Base-by-base conservation (phyloP, 1,139 yeast genomes). In the Scheffersomyces segobiensis region DNA sequence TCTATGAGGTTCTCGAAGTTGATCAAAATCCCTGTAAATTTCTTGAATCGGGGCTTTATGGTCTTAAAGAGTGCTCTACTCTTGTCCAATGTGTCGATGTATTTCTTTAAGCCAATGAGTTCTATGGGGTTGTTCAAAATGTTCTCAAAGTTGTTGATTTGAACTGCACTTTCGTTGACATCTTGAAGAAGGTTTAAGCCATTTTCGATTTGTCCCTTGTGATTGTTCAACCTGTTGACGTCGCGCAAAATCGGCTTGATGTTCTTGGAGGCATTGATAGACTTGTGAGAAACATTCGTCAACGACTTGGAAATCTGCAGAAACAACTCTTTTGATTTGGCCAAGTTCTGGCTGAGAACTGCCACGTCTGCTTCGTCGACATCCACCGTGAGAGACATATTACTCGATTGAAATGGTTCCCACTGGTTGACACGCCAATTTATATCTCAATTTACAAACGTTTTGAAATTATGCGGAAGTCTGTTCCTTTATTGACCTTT, bases 291-390 rank as follows among this genome's bases (percentile, higher is more conserved):
- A 53, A 93, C 83, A 54, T 76, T 79, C 52, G 73, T 74, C 49
- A 93, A 75, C 0, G 92, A 86, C 49, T 76, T 72, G 19, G 86
- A 79, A 57, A 93, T 87, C 54, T 83, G 76, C 3, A 74, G 71
- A 32, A 93, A 84, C 49, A 92, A 72, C 20, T 80, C 81, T 53
- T 83, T 82, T 6, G 93, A 85, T 59, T 84, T 82, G 55, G 80
- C 73, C 47, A 93, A 77, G 58, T 90, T 88, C 67, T 90, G 96
- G 58, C 90, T 90, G 51, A 93, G 79, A 10, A 93, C 93, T 2
- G 92, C 87, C 53, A 91, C 87, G 65, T 92, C 97, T 2, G 96
- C 93, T 70, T 90, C 96, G 67, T 91, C 96, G 1, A 87, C 79
- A 67, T 89, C 95, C 39, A 85, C 71, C 52, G 59, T 60, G 55